Conservation (phyloP, 768 basidiomycete genomes). For the Termitomyces sp. region DNA sequence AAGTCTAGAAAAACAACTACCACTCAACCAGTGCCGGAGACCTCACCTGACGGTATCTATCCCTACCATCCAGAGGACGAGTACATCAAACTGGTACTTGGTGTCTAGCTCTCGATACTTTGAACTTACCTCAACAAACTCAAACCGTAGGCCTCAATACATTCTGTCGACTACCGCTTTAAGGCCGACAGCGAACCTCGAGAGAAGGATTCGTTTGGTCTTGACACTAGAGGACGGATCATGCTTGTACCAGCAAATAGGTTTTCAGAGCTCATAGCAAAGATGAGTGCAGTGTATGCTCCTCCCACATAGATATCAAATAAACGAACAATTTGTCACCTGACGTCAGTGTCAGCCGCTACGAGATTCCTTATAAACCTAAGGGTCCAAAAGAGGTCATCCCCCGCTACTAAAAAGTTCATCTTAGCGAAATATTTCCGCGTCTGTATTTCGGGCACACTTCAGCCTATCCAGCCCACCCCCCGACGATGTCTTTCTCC, state of each 20-base stretch:
- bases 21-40: constrained; percentile 13
- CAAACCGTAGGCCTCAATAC: not conserved
- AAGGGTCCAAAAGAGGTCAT: not conserved
- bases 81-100: constrained; percentile 52
- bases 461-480: not conserved
- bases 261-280: constrained; percentile 34
- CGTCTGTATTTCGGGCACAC: not conserved
- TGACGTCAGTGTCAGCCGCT: not conserved
- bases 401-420: not conserved
- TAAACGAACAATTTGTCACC: not conserved
- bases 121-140: not conserved
- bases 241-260: constrained; percentile 51
- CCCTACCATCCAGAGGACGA: constrained; percentile 86
- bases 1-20: constrained; percentile 28
- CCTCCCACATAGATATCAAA: not conserved
- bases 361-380: not conserved
- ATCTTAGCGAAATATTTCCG: not conserved
- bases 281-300: constrained; percentile 24
- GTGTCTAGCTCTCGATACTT: not conserved
- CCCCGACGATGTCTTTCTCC: not conserved
- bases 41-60: constrained; percentile 49
- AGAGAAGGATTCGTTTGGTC: constrained; percentile 63
- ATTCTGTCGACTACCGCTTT: constrained; percentile 40
- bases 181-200: constrained; percentile 44
- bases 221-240: constrained; percentile 62